A percentile compares a stretch with the other conserved stretches of the same genome.
Evolutionary conservation across 2,329 filamentous ascomycete genomes (phyloP).

Genomic region (Aspergillus niger): DNA sequence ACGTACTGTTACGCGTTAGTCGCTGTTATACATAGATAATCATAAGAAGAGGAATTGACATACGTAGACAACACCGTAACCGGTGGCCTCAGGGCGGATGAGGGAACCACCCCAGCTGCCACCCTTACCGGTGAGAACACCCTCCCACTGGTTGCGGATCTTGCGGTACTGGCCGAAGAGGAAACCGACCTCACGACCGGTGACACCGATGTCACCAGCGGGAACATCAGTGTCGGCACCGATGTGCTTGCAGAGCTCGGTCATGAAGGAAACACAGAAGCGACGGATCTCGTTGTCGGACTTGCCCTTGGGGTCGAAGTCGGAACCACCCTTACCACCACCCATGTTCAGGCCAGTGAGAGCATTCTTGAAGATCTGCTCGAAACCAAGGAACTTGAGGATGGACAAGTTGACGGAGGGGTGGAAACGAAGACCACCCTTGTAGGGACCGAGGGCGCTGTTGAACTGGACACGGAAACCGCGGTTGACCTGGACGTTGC

Average conservation of each 20-base stretch:
- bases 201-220: conserved; percentile 94
- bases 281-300: conserved; percentile 94
- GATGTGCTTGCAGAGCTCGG: conserved; percentile 92
- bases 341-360: conserved; percentile 94
- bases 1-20: conserved; percentile 61
- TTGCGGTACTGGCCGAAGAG: conserved; percentile 93
- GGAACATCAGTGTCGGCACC: conserved; percentile 94
- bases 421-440: conserved; percentile 94
- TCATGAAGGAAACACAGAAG: conserved; percentile 97
- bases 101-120: conserved; percentile 87
- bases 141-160: conserved; percentile 88
- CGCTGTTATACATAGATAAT: too few relatives aligned
- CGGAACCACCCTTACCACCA: conserved; percentile 94
- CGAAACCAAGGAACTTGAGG: conserved; percentile 97
- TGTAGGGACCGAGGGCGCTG: conserved; percentile 95
- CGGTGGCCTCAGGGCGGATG: conserved; percentile 95
- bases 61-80: conserved; percentile 87
- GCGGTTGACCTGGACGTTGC: conserved; percentile 82
- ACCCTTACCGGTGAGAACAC: conserved; percentile 95
- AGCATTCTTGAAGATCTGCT: conserved; percentile 99
- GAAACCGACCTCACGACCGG: conserved; percentile 88
- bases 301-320: conserved; percentile 99
- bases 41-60: background rate
- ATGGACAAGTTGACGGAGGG: conserved; percentile 66
- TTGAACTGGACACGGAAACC: conserved; percentile 99